A percentile compares a stretch with the other conserved stretches of the same genome.
phyloP scores from a whole-genome alignment of 345 rosid genomes.

The Salix exigua region DNA sequence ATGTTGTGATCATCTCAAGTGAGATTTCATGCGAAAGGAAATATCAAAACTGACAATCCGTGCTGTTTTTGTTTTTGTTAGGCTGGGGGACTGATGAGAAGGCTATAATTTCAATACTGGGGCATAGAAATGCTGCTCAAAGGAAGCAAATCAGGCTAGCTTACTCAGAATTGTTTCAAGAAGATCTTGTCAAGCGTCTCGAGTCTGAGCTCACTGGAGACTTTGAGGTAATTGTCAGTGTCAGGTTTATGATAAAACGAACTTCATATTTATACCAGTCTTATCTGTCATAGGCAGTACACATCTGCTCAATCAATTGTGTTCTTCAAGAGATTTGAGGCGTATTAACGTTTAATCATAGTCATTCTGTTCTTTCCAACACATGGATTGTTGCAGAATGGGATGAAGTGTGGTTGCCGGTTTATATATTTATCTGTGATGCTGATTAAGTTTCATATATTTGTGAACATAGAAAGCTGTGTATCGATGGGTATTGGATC shows the following conservation, averaged over 20 bases:
- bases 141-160: conserved; percentile 50
- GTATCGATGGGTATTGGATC: conserved; percentile 31
- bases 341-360: too few species aligned
- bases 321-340: too few species aligned
- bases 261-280: background rate
- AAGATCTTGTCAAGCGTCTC: conserved; percentile 56
- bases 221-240: conserved; percentile 25
- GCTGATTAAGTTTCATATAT: background rate
- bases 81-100: conserved; percentile 62
- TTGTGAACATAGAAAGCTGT: conserved; percentile 16
- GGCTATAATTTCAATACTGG: conserved; percentile 40
- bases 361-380: too few species aligned
- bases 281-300: too few species aligned
- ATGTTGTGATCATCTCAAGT: background rate
- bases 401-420: too few species aligned
- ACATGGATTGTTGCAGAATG: too few species aligned
- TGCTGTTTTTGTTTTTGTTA: background rate
- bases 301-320: too few species aligned
- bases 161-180: conserved; percentile 38
- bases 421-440: background rate
- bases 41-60: background rate
- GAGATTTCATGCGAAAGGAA: background rate
- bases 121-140: conserved; percentile 51
- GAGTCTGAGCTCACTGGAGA: conserved; percentile 61
- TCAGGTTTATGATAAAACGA: background rate